phyloP scores from a whole-genome alignment of 2,329 filamentous ascomycete species.

The Westerdykella ornata region DNA sequence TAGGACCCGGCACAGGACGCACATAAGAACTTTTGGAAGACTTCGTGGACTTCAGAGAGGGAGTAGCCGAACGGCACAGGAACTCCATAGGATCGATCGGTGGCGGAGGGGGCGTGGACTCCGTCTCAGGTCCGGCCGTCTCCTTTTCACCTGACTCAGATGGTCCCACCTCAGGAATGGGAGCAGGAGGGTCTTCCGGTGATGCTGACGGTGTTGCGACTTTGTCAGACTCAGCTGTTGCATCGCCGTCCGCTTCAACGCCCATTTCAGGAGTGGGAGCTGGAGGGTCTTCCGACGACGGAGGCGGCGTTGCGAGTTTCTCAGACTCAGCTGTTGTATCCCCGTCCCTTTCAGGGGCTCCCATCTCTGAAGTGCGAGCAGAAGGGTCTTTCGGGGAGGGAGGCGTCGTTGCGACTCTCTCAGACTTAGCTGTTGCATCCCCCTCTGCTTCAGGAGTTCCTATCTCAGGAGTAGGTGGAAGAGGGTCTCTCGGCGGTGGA shows the following conservation, averaged over 20 bases:
- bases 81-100: neutral
- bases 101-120: conserved; percentile 16
- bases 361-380: conserved; percentile 14
- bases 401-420: too few species aligned
- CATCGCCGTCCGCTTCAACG: conserved; percentile 1
- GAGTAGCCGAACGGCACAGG: neutral
- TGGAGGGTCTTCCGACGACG: conserved; percentile 24
- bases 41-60: neutral
- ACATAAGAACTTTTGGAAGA: conserved; percentile 10
- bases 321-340: neutral
- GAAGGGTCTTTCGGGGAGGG: conserved; percentile 26
- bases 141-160: neutral
- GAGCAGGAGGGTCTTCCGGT: too few species aligned
- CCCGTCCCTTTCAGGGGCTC: conserved; percentile 1
- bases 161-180: too few species aligned
- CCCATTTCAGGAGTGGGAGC: conserved; percentile 15
- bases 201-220: too few species aligned
- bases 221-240: too few species aligned
- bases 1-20: conserved; percentile 24
- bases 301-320: too few species aligned
- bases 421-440: neutral
- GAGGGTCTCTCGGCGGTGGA: conserved; percentile 26
- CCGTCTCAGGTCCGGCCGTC: neutral
- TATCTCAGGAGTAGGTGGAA: conserved; percentile 15
- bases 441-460: conserved; percentile 1